These are phyloP conservation scores for Phytophthora idaei DNA, from an alignment of 352 stramenopile species.

Conservation along the genomic window DNA sequence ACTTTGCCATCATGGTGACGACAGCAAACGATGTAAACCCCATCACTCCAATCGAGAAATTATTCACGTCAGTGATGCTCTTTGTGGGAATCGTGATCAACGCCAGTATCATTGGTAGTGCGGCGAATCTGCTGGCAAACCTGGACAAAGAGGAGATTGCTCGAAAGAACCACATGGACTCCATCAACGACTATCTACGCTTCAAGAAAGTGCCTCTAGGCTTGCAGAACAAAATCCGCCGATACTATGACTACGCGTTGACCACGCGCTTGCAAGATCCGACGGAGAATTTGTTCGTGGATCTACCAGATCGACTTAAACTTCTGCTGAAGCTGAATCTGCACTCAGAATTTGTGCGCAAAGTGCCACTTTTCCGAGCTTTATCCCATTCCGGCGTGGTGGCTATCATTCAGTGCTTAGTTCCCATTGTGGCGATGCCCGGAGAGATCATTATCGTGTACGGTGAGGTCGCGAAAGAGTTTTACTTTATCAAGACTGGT, in stretches of 20 bases:
- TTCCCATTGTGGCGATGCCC: constrained; percentile 66
- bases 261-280: constrained; percentile 60
- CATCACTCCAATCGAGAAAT: constrained; percentile 55
- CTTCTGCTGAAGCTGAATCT: constrained; percentile 70
- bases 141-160: constrained; percentile 77
- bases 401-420: constrained; percentile 74
- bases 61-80: constrained; percentile 74
- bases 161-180: constrained; percentile 80
- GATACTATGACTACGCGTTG: constrained; percentile 81
- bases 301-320: constrained; percentile 76
- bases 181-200: constrained; percentile 80
- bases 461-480: constrained; percentile 62
- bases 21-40: constrained; percentile 69
- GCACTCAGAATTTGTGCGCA: constrained; percentile 72
- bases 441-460: constrained; percentile 70
- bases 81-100: constrained; percentile 82
- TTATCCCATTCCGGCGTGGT: constrained; percentile 74
- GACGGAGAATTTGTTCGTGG: constrained; percentile 65
- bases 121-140: constrained; percentile 75
- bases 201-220: constrained; percentile 77
- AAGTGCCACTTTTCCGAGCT: constrained; percentile 75
- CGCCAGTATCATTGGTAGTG: constrained; percentile 80
- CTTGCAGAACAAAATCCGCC: constrained; percentile 75
- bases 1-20: constrained; percentile 75
- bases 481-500: constrained; percentile 81